These are phyloP conservation scores for Myrica gale DNA, from an alignment of 306 rosid genomes.

Conservation along the genomic window DNA sequence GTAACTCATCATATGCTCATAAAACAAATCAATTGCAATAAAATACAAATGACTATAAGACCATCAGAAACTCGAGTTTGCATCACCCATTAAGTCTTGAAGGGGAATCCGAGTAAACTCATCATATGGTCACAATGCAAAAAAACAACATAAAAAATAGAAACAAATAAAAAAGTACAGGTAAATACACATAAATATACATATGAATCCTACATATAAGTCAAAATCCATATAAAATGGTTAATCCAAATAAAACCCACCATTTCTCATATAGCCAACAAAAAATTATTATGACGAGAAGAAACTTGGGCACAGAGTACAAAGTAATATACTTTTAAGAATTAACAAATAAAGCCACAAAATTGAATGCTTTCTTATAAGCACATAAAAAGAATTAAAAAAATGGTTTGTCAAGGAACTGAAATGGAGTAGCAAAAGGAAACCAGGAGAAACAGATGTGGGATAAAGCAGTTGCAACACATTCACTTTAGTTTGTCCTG, in stretches of 20 bases:
- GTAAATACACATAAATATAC: not conserved
- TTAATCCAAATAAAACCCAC: no score
- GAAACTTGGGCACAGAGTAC: no score
- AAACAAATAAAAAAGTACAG: not conserved
- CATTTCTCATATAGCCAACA: not conserved
- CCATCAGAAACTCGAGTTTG: conserved; percentile 69
- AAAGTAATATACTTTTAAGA: not conserved
- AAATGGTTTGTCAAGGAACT: not conserved
- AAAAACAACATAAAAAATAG: not conserved
- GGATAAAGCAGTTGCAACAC: no score
- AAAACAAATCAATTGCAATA: not conserved
- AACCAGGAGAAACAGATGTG: not conserved
- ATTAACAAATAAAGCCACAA: not conserved
- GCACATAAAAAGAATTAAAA: not conserved
- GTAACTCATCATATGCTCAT: not conserved
- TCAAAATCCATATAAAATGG: not conserved
- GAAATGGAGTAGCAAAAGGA: not conserved
- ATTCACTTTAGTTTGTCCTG: not conserved
- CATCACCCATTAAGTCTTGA: conserved; percentile 64
- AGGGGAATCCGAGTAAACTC: conserved; percentile 74
- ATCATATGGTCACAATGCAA: conserved; percentile 27
- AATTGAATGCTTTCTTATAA: not conserved
- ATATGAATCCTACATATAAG: not conserved
- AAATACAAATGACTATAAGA: not conserved
- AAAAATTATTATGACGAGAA: not conserved